Conservation (phyloP, 768 basidiomycete genomes). For the Leccinum obscurum region DNA sequence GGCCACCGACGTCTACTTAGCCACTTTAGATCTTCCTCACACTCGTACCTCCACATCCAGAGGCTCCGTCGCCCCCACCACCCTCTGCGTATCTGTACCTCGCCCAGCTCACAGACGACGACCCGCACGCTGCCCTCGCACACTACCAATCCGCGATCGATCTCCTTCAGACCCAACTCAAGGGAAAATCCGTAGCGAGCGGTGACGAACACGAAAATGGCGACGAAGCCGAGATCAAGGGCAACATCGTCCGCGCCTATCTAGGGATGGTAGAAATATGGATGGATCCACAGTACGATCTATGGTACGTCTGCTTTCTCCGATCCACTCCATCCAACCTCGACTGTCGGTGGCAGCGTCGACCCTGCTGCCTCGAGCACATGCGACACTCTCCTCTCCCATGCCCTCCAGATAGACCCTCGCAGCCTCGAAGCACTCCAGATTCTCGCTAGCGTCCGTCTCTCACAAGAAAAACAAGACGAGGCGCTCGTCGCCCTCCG, state of each 20-base stretch:
- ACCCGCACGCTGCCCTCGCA: conserved; percentile 64
- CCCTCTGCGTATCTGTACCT: conserved; percentile 87
- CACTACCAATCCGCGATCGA: conserved; percentile 84
- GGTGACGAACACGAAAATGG: conserved; percentile 34
- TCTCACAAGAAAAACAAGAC: conserved; percentile 83
- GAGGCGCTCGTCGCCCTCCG: too few relatives aligned
- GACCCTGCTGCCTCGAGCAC: conserved; percentile 79
- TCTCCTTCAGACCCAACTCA: conserved; percentile 63
- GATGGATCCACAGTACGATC: conserved; percentile 90
- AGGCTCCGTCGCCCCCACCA: conserved; percentile 58
- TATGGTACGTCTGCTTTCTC: conserved; percentile 58
- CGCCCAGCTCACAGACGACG: conserved; percentile 78
- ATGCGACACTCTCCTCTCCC: conserved; percentile 76
- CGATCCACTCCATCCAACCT: neutral
- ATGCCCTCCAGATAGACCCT: conserved; percentile 74
- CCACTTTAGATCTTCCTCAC: conserved; percentile 58
- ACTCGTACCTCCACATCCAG: conserved; percentile 47
- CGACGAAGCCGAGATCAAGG: conserved; percentile 42
- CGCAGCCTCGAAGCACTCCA: conserved; percentile 79
- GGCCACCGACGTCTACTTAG: neutral
- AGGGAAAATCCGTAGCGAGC: conserved; percentile 63
- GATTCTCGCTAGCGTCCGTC: conserved; percentile 78
- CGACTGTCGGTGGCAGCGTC: conserved; percentile 57
- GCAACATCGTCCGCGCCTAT: conserved; percentile 68
- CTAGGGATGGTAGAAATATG: conserved; percentile 85